Evolutionary conservation across 306 rosid species (phyloP).

Genomic region (Styphnolobium japonicum): DNA sequence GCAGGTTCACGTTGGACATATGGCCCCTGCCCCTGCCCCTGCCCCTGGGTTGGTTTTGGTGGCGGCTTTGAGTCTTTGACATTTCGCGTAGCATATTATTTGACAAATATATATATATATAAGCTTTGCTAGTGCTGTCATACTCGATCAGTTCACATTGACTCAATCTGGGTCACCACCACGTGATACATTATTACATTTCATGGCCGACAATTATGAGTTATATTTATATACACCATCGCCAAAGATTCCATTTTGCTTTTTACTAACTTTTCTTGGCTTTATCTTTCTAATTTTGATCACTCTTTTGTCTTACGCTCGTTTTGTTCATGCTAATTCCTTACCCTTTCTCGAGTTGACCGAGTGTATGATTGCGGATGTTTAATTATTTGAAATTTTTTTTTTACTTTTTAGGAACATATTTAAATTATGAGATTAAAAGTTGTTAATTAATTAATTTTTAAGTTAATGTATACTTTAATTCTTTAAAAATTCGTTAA

Average conservation of each 20-base stretch:
- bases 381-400: too few relatives aligned
- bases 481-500: too few relatives aligned
- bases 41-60: not conserved
- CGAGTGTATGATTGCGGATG: too few relatives aligned
- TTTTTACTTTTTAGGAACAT: too few relatives aligned
- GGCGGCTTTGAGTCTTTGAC: slow-evolving; percentile 8
- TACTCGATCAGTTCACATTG: not conserved
- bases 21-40: not conserved
- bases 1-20: not conserved
- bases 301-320: not conserved
- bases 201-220: not conserved
- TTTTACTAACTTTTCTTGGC: not conserved
- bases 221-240: slow-evolving; percentile 11
- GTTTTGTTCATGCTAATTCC: not conserved
- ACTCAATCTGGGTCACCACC: not conserved
- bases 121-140: not conserved
- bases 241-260: not conserved
- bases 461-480: too few relatives aligned
- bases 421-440: too few relatives aligned
- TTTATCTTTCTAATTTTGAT: too few relatives aligned
- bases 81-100: not conserved
- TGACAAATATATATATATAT: too few relatives aligned
- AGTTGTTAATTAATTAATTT: too few relatives aligned
- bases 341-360: not conserved
- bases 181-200: slow-evolving; percentile 9